Evolutionary conservation across 108 stramenopile genomes (phyloP).

Genomic region (Cyclotella sp.): DNA sequence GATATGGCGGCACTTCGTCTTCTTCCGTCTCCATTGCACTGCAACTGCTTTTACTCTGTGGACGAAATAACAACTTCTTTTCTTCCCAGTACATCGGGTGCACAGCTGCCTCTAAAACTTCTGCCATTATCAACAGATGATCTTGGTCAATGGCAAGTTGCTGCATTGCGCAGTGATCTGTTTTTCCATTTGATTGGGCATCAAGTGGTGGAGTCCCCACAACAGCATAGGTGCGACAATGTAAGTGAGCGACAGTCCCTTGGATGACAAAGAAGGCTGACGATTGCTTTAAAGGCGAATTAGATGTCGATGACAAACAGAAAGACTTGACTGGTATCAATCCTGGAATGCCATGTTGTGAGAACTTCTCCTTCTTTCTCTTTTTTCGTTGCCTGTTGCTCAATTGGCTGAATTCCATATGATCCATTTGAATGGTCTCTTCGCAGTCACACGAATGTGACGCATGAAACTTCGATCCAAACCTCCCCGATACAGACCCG

Average conservation of each 20-base stretch:
- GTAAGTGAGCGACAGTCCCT: conserved; percentile 65
- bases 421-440: background rate
- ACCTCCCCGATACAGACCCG: conserved; percentile 60
- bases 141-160: conserved; percentile 49
- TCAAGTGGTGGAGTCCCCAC: conserved; percentile 10
- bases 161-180: background rate
- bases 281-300: background rate
- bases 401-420: conserved; percentile 6
- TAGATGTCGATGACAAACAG: background rate
- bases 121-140: conserved; percentile 61
- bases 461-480: conserved; percentile 54
- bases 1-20: conserved; percentile 48
- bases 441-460: background rate
- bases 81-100: conserved; percentile 64
- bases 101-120: conserved; percentile 60
- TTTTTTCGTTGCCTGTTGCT: conserved; percentile 51
- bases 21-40: conserved; percentile 5
- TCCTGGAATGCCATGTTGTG: conserved; percentile 46
- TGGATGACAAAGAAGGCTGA: conserved; percentile 55
- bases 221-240: conserved; percentile 46
- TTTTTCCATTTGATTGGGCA: conserved; percentile 11
- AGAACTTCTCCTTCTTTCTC: conserved; percentile 29
- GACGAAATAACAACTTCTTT: conserved; percentile 58
- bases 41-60: conserved; percentile 8
- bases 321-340: conserved; percentile 35